Conservation (phyloP, 2,329 filamentous ascomycete species). For the Fusarium sp. region DNA sequence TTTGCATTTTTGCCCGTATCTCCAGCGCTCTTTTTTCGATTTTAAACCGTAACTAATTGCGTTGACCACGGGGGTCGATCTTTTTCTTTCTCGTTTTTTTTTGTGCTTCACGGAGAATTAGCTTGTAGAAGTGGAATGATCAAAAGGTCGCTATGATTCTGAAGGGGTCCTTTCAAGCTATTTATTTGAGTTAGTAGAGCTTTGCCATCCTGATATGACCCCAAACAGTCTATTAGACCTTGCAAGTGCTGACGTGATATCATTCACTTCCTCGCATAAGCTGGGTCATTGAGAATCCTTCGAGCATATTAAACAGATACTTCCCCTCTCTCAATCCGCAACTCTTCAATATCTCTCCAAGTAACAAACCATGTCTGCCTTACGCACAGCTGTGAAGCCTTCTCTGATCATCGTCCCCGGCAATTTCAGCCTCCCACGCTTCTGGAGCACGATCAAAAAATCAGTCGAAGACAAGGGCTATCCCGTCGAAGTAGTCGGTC, state of each 20-base stretch:
- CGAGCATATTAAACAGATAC: accelerated
- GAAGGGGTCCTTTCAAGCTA: too few species aligned
- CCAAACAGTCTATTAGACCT: accelerated
- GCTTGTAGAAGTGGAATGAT: too few species aligned
- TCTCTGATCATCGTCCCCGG: not conserved
- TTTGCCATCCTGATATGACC: too few species aligned
- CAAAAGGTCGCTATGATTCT: too few species aligned
- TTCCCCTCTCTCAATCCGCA: not conserved
- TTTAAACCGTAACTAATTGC: too few species aligned
- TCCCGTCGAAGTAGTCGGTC: not conserved
- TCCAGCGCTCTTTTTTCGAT: too few species aligned
- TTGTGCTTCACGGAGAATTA: too few species aligned
- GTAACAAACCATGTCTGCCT: not conserved
- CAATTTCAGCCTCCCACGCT: constrained; percentile 16
- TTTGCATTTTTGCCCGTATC: not conserved
- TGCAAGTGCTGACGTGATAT: not conserved
- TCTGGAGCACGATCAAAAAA: constrained; percentile 4
- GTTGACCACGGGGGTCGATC: accelerated
- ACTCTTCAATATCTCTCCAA: accelerated
- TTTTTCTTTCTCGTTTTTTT: too few species aligned
- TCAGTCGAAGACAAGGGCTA: not conserved
- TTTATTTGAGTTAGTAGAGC: too few species aligned
- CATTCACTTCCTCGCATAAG: not conserved
- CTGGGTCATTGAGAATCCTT: not conserved
- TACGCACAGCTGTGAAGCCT: not conserved